A percentile compares a stretch with the other conserved stretches of the same genome.
Evolutionary conservation across 371 early-diverging fungal genomes (phyloP).

Genomic region (Mucor irregularis): DNA sequence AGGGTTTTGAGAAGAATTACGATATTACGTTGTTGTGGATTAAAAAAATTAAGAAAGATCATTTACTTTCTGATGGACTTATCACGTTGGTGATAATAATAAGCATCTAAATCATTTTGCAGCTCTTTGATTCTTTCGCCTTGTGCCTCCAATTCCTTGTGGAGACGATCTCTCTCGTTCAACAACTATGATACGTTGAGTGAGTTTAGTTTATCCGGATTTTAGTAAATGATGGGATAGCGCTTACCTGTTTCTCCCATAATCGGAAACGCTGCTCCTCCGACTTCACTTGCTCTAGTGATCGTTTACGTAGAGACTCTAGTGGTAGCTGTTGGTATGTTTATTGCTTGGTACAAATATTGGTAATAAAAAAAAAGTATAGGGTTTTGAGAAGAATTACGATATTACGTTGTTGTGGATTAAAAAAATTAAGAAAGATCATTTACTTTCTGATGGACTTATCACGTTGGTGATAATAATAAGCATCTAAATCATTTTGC

Average conservation of each 20-base stretch:
- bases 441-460: constrained; percentile 38
- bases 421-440: no score
- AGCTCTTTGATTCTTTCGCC: constrained; percentile 87
- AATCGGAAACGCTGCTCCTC: constrained; percentile 94
- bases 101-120: constrained; percentile 81
- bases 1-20: no score
- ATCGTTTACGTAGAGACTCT: constrained; percentile 84
- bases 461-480: constrained; percentile 40
- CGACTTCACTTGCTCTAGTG: constrained; percentile 92
- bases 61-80: constrained; percentile 38
- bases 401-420: no score
- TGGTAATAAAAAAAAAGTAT: constrained; percentile 14
- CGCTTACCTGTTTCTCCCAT: constrained; percentile 90
- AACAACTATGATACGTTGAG: constrained; percentile 62
- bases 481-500: constrained; percentile 81
- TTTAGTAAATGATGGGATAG: not conserved
- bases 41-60: no score
- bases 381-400: no score
- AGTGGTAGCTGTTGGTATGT: constrained; percentile 18
- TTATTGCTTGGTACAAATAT: constrained; percentile 26
- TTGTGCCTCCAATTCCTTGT: constrained; percentile 93
- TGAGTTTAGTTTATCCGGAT: not conserved
- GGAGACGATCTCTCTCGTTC: constrained; percentile 94
- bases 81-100: constrained; percentile 40
- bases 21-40: no score